phyloP scores from a whole-genome alignment of 768 basidiomycete species.

The Floccularia luteovirens region DNA sequence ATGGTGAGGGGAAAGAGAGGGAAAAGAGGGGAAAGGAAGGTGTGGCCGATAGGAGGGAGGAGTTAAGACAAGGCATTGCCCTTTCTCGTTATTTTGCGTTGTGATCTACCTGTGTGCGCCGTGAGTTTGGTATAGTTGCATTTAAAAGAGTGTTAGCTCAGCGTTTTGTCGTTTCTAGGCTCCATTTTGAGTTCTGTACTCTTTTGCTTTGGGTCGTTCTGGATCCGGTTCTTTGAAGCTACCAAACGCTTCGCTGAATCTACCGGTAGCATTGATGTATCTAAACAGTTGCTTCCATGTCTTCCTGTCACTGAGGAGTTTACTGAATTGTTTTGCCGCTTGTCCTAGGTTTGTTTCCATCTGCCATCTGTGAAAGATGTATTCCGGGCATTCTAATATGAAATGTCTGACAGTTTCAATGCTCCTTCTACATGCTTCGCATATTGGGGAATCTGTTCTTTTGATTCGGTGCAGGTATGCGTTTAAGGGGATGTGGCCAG shows the following conservation, averaged over 20 bases:
- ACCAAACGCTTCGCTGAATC: background rate
- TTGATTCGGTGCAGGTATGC: background rate
- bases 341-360: background rate
- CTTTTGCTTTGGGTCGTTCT: no score
- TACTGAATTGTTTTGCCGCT: background rate
- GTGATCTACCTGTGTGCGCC: no score
- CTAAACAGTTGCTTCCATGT: background rate
- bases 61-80: no score
- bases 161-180: no score
- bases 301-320: background rate
- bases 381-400: background rate
- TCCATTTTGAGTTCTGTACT: no score
- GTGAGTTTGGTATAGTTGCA: no score
- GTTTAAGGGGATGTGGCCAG: conserved; percentile 19
- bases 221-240: background rate
- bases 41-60: no score
- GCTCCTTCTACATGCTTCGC: background rate
- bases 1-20: no score
- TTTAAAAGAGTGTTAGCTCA: no score
- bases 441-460: background rate
- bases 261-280: background rate
- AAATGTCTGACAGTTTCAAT: background rate
- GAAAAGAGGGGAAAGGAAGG: no score
- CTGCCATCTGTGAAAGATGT: background rate
- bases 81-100: no score